Evolutionary conservation across 2,329 filamentous ascomycete species (phyloP), one percentile per base, ranked within the genome.

Genomic region (Fusarium phyllophilum): DNA sequence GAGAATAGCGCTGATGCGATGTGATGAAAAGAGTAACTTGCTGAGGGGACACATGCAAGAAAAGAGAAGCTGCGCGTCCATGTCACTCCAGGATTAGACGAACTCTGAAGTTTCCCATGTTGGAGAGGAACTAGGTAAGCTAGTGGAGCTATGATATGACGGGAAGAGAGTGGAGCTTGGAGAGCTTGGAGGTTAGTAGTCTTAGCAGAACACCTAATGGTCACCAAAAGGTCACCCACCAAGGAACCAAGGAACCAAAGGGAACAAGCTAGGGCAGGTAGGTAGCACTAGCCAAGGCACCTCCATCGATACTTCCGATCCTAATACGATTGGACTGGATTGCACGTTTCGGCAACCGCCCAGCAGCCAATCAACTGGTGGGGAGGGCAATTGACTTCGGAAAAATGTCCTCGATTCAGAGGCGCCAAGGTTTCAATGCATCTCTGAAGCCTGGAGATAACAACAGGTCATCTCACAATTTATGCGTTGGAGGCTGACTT

Each of bases 401-500:
- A 51, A 58, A 66, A 66, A 73, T 73, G 56, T 59, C 55, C 51
- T 74, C 60, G 46, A 70, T 70, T 54, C 55, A 68, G 68, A 59
- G 63, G 63, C 71, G 72, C 68, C 68, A 75, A 75, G 72, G 69
- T 75, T 74, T 57, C 59, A 70, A 70, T 64, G 49, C 52, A 52
- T 49, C 52, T 56, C 56, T 33, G 44, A 24, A 55, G 49, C 41
- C 55, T 36, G 33, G 42, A 49, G 33, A 49, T 68, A 62, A 64
- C 29, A 69, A 68, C 57, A 68, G 63, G 39, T n/a, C 55, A 52
- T 41, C 39, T 66, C 59, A 70, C 42, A 39, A 36, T 63, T 54
- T 46, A 68, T 68, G 66, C 66, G 52, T 59, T 34, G 22, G 31
- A 68, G 66, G 66, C 64, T 68, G 48, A 45, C n/a, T 24, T 55